Conservation (phyloP, 179 eudicot genomes). For the Silene noctiflora region DNA sequence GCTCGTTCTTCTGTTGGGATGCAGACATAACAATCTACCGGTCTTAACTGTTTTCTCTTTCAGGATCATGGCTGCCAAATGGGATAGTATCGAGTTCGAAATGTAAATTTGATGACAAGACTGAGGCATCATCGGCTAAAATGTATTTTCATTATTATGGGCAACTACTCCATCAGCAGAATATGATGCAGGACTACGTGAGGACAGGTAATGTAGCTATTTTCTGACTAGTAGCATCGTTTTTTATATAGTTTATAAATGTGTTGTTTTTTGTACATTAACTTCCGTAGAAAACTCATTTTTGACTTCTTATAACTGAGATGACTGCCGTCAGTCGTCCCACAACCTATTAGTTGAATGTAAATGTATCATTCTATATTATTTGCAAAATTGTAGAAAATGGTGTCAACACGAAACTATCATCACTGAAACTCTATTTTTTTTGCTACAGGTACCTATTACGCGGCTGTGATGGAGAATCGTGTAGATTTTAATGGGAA, state of each 20-base stretch:
- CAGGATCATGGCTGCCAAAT: conserved; percentile 59
- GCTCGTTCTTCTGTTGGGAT: background rate
- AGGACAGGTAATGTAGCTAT: conserved; percentile 73
- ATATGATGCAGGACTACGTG: conserved; percentile 98
- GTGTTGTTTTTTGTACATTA: background rate
- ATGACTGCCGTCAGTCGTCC: background rate
- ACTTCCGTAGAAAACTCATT: no score
- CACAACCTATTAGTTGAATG: background rate
- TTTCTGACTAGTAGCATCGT: background rate
- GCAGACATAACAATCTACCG: background rate
- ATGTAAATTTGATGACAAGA: conserved; percentile 93
- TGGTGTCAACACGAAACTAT: background rate
- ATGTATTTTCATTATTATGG: conserved; percentile 99
- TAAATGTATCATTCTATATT: background rate
- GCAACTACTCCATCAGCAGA: conserved; percentile 94
- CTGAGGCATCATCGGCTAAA: conserved; percentile 90
- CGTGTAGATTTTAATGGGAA: conserved; percentile 81
- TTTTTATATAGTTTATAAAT: background rate
- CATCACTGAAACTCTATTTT: background rate
- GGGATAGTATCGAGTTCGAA: conserved; percentile 48
- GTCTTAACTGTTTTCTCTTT: conserved; percentile 25
- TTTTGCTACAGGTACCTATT: conserved; percentile 69
- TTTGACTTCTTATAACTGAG: background rate
- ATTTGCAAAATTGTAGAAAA: background rate
- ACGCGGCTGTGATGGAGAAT: conserved; percentile 95